phyloP scores from a whole-genome alignment of 2,329 filamentous ascomycete genomes.

The Colletotrichum sp. region DNA sequence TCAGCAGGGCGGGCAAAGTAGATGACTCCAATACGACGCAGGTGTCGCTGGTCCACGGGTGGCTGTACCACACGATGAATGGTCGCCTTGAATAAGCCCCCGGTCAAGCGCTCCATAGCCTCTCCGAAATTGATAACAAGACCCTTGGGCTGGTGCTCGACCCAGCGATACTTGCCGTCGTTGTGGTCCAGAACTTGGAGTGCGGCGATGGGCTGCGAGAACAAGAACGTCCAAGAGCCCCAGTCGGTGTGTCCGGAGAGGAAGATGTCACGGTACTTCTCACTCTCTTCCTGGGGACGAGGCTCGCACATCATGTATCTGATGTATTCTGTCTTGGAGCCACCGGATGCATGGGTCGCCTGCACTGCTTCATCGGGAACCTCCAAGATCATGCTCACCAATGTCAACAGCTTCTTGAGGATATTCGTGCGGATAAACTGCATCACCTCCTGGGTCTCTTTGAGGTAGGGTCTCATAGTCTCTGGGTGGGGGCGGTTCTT shows the following conservation, averaged over 20 bases:
- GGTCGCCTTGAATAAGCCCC: conserved; percentile 33
- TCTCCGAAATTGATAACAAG: conserved; percentile 43
- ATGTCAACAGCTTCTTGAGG: conserved; percentile 36
- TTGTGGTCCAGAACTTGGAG: conserved; percentile 39
- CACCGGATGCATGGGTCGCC: conserved; percentile 35
- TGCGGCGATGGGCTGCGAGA: conserved; percentile 41
- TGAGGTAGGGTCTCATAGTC: conserved; percentile 4
- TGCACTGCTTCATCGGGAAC: conserved; percentile 40
- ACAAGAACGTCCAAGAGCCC: conserved; percentile 40
- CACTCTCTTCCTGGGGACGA: conserved; percentile 35
- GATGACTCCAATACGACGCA: conserved; percentile 38
- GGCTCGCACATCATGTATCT: conserved; percentile 45
- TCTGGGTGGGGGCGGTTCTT: neutral
- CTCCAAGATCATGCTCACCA: conserved; percentile 41
- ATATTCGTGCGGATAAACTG: conserved; percentile 28
- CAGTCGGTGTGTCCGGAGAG: conserved; percentile 45
- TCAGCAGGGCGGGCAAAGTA: conserved; percentile 40
- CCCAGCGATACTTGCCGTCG: conserved; percentile 30
- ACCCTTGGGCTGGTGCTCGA: conserved; percentile 26
- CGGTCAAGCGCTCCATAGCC: conserved; percentile 29
- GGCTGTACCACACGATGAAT: conserved; percentile 33
- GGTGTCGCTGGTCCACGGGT: conserved; percentile 37
- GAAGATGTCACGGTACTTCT: conserved; percentile 40
- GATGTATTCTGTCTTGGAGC: conserved; percentile 38
- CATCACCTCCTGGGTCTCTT: conserved; percentile 28